Percentiles rank a stretch among this genome's conserved stretches.
phyloP scores from a whole-genome alignment of 192 early-diverging fungal genomes.

The Rhizophagus prolifer region DNA sequence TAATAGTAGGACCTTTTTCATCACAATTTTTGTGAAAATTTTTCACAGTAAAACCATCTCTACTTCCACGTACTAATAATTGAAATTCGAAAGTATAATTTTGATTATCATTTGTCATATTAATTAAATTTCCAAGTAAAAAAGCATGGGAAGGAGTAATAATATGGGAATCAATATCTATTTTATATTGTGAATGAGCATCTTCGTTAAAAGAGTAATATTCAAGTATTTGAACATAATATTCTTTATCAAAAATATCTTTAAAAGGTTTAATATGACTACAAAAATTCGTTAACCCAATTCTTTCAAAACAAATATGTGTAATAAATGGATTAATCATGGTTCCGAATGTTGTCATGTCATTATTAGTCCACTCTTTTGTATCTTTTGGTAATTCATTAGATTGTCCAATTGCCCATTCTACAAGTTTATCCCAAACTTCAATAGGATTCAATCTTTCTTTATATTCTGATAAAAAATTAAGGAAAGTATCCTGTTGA shows the following conservation, averaged over 20 bases:
- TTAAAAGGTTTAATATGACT: background rate
- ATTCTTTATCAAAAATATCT: background rate
- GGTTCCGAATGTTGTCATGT: background rate
- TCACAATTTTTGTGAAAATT: slow-evolving; percentile 25
- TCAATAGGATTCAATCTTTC: background rate
- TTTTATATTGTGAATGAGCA: background rate
- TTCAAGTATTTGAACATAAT: background rate
- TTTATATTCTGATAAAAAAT: background rate
- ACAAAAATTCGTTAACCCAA: background rate
- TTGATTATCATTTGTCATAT: background rate
- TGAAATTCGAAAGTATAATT: background rate
- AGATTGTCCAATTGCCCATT: background rate
- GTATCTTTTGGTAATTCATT: background rate
- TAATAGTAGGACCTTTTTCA: slow-evolving; percentile 29
- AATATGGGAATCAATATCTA: background rate
- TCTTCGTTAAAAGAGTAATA: background rate
- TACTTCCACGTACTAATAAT: slow-evolving; percentile 8
- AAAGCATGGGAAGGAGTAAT: background rate
- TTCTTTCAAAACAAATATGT: background rate
- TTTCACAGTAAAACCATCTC: background rate
- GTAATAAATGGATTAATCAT: background rate
- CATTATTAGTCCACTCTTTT: background rate
- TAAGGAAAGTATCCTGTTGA: background rate
- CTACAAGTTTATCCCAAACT: background rate
- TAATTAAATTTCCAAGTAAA: background rate